Evolutionary conservation across 148 eudicot genomes (phyloP), one percentile per base, ranked within the genome.

Genomic region (Tetragonia tetragonoides): DNA sequence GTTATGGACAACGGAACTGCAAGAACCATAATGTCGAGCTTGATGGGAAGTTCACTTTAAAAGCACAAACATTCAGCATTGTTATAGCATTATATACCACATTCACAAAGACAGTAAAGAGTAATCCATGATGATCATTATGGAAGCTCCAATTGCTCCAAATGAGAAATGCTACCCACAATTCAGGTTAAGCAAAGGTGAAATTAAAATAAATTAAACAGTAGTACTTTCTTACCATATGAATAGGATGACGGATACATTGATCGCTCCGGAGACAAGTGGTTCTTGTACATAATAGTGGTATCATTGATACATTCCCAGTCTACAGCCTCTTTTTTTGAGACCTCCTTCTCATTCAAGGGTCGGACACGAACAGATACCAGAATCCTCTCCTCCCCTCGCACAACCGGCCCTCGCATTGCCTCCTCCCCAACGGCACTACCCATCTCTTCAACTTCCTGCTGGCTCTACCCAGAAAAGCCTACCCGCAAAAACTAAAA

Each of bases 321-420:
- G 84, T 93, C 99, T 9, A 88, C 81, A 9, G 84, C 87, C 81
- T 96, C 98, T 49, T 82, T 87, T 79, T 88, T 90, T 24, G 70
- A 80, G 59, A 86, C 81, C 84, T 96, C 98, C 86, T 89, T 91
- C 49, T 85, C 89, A 79, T 87, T 96, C 89, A 96, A 86, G 47
- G 99, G 99, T 82, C 99, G 87, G 83, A 96, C 71, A 73, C 99
- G 85, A 63, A 96, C 99, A 0, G 98, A 93, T 24, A 96, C 99
- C 21, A 85, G 77, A 72, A 96, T 96, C 82, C 81, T 91, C 87
- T 95, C 98, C 37, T 84, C 89, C 41, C 79, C 89, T 37, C 73
- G 77, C 49, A 69, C 76, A 34, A 84, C 78, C 24, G 23, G 38
- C 79, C 75, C 80, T 51, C 56, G 77, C 57, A 72, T n/a, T 59